Conservation (phyloP, 768 basidiomycete species). For the Pluteus cervinus region DNA sequence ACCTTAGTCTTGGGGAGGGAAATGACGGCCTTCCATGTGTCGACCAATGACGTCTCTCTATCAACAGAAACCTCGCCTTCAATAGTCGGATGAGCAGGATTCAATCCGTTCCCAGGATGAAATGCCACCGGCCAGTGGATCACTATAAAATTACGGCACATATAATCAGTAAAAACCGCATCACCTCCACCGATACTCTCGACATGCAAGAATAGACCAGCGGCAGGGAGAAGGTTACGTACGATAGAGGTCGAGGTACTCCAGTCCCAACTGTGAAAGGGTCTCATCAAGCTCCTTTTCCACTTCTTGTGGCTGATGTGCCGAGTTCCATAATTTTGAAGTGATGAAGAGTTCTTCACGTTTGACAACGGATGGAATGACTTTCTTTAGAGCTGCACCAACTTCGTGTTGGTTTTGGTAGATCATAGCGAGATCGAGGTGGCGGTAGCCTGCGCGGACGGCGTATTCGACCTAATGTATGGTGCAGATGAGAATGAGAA, state of each 20-base stretch:
- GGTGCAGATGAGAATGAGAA: slow-evolving; percentile 1
- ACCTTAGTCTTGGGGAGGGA: slow-evolving; percentile 69
- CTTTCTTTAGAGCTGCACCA: slow-evolving; percentile 67
- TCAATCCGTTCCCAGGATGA: slow-evolving; percentile 44
- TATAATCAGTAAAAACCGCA: too few species aligned
- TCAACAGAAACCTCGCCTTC: slow-evolving; percentile 50
- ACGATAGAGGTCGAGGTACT: slow-evolving; percentile 82
- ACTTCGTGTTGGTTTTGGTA: slow-evolving; percentile 80
- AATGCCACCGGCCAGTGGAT: slow-evolving; percentile 81
- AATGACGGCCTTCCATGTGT: slow-evolving; percentile 82
- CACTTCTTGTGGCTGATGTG: slow-evolving; percentile 59
- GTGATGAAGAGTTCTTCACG: slow-evolving; percentile 81
- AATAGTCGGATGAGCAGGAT: slow-evolving; percentile 44
- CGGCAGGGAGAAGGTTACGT: too few species aligned
- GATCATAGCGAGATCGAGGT: slow-evolving; percentile 78
- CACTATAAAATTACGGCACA: too few species aligned
- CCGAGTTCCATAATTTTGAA: slow-evolving; percentile 78
- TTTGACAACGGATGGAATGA: slow-evolving; percentile 71
- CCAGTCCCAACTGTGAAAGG: slow-evolving; percentile 60
- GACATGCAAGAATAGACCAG: too few species aligned
- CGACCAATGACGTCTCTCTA: slow-evolving; percentile 51
- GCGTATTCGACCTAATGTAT: slow-evolving; percentile 62
- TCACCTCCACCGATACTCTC: too few species aligned
- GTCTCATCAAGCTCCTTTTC: slow-evolving; percentile 76
- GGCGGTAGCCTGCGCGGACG: slow-evolving; percentile 71